A percentile compares a stretch with the other conserved stretches of the same genome.
Conservation (phyloP, 2,329 filamentous ascomycete genomes). For the Fusarium tricinctum region DNA sequence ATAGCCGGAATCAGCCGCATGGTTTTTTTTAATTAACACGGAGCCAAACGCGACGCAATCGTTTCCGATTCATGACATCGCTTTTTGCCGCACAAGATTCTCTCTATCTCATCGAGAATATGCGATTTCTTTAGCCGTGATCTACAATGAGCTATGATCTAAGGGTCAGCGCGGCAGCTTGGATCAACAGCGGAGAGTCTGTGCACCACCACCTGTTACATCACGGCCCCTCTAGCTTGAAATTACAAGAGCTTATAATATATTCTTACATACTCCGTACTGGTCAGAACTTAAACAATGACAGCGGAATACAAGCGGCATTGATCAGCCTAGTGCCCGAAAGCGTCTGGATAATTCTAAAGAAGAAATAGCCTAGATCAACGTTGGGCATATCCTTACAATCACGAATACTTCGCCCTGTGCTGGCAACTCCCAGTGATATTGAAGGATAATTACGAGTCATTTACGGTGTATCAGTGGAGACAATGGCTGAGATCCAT, state of each 20-base stretch:
- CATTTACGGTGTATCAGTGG: background rate
- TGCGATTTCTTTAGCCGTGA: background rate
- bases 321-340: background rate
- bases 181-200: background rate
- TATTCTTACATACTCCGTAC: background rate
- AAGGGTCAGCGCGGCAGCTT: background rate
- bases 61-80: background rate
- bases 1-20: background rate
- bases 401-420: background rate
- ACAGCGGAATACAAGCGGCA: background rate
- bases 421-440: too few species aligned
- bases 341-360: background rate
- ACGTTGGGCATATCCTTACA: background rate
- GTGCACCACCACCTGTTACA: background rate
- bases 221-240: background rate
- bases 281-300: background rate
- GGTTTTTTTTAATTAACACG: background rate
- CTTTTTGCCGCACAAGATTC: background rate
- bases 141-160: background rate
- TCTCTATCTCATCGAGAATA: background rate
- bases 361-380: background rate
- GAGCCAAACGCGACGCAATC: background rate
- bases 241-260: background rate
- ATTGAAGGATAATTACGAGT: background rate
- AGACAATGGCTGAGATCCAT: background rate